These are phyloP conservation scores for Trichoderma harzianum DNA, from an alignment of 2,329 filamentous ascomycete species.

Conservation along the genomic window DNA sequence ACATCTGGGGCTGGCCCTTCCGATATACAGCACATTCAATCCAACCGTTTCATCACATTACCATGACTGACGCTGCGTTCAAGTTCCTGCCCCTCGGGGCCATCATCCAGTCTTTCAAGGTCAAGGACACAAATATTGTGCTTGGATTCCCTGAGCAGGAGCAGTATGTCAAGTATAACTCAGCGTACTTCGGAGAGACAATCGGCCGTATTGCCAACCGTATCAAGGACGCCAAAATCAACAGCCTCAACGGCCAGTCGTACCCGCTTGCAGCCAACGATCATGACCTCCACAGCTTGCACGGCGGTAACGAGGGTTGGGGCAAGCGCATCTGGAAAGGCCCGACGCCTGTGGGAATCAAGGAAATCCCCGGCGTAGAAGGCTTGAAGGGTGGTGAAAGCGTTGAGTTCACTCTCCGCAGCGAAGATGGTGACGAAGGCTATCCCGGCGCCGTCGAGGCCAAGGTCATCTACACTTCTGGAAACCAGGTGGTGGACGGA, in stretches of 20 bases:
- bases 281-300: conserved; percentile 65
- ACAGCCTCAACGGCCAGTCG: conserved; percentile 65
- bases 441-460: conserved; percentile 83
- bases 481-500: conserved; percentile 60
- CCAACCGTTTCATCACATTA: not conserved
- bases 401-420: conserved; percentile 62
- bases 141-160: conserved; percentile 76
- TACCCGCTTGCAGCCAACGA: conserved; percentile 76
- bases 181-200: conserved; percentile 84
- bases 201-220: conserved; percentile 86
- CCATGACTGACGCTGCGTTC: conserved; percentile 50
- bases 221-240: conserved; percentile 67
- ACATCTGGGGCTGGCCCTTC: not conserved
- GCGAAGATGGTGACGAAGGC: conserved; percentile 80
- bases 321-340: conserved; percentile 75
- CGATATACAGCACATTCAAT: not conserved
- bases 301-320: conserved; percentile 74
- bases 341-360: conserved; percentile 57
- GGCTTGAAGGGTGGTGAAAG: conserved; percentile 60
- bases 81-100: conserved; percentile 72
- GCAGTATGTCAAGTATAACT: conserved; percentile 72
- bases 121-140: conserved; percentile 81
- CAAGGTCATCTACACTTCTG: conserved; percentile 73
- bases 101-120: conserved; percentile 75
- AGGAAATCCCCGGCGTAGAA: conserved; percentile 48